These are phyloP conservation scores for Cyberlindnera sargentensis DNA, from an alignment of 805 yeast genomes.

Conservation along the genomic window DNA sequence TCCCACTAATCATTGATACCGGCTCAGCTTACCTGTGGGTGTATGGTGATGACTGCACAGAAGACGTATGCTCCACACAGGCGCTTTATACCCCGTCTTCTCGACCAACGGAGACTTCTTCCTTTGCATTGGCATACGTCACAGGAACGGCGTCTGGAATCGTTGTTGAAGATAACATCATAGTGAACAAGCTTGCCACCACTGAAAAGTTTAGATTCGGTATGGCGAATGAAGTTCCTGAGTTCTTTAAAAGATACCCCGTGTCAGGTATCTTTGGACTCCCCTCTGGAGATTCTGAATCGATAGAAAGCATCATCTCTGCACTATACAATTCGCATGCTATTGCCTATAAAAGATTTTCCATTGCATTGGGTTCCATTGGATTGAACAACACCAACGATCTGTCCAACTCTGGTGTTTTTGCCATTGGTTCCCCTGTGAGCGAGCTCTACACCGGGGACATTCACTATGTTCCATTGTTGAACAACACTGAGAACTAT, in stretches of 20 bases:
- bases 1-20: conserved; percentile 53
- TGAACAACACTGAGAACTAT: conserved; percentile 30
- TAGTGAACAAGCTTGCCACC: conserved; percentile 26
- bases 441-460: conserved; percentile 33
- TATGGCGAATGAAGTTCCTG: conserved; percentile 44
- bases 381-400: conserved; percentile 18
- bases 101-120: conserved; percentile 14
- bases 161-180: conserved; percentile 31
- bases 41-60: conserved; percentile 44
- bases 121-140: conserved; percentile 45
- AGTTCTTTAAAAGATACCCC: conserved; percentile 42
- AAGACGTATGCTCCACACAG: conserved; percentile 33
- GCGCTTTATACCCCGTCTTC: conserved; percentile 23
- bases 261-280: conserved; percentile 58
- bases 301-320: conserved; percentile 33
- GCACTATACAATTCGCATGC: conserved; percentile 29
- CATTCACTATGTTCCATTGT: conserved; percentile 32
- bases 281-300: conserved; percentile 36
- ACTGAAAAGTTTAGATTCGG: conserved; percentile 43
- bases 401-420: conserved; percentile 29
- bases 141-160: conserved; percentile 48
- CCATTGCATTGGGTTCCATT: conserved; percentile 34
- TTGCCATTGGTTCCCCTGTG: conserved; percentile 36
- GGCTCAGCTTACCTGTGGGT: conserved; percentile 64
- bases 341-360: conserved; percentile 34